These are phyloP conservation scores for Eutrema japonicum DNA, from an alignment of 345 rosid genomes.

Conservation along the genomic window DNA sequence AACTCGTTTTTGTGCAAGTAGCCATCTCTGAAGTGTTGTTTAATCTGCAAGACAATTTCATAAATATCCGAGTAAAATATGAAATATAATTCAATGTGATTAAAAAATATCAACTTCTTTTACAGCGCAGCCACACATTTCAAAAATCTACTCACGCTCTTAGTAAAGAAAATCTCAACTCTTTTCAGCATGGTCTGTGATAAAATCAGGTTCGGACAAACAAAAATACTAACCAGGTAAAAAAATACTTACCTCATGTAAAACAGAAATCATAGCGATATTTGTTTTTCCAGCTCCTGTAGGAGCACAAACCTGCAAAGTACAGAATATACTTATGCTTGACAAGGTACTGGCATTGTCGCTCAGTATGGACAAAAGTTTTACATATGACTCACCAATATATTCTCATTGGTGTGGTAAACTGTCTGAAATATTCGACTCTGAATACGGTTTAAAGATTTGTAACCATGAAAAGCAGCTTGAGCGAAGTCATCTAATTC, in stretches of 20 bases:
- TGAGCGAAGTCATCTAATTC: slow-evolving; percentile 94
- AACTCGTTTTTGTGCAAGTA: slow-evolving; percentile 92
- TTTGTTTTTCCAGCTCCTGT: slow-evolving; percentile 99
- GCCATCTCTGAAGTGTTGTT: slow-evolving; percentile 94
- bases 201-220: slow-evolving; percentile 14
- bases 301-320: slow-evolving; percentile 96
- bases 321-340: slow-evolving; percentile 39
- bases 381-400: slow-evolving; percentile 65
- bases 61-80: neutral
- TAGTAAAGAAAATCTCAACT: slow-evolving; percentile 6
- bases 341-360: slow-evolving; percentile 20
- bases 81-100: slow-evolving; percentile 22
- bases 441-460: slow-evolving; percentile 89
- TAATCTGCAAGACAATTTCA: slow-evolving; percentile 61
- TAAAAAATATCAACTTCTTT: slow-evolving; percentile 15
- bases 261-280: slow-evolving; percentile 92
- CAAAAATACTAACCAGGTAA: slow-evolving; percentile 30
- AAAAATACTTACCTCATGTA: slow-evolving; percentile 70
- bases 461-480: slow-evolving; percentile 97
- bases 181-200: slow-evolving; percentile 21
- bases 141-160: neutral
- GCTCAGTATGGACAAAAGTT: slow-evolving; percentile 15
- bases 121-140: slow-evolving; percentile 7
- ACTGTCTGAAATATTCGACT: slow-evolving; percentile 92
- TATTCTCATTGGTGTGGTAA: slow-evolving; percentile 88